A percentile compares a stretch with the other conserved stretches of the same genome.
Conservation (phyloP, 306 rosid species). For the Vigna unguiculata region DNA sequence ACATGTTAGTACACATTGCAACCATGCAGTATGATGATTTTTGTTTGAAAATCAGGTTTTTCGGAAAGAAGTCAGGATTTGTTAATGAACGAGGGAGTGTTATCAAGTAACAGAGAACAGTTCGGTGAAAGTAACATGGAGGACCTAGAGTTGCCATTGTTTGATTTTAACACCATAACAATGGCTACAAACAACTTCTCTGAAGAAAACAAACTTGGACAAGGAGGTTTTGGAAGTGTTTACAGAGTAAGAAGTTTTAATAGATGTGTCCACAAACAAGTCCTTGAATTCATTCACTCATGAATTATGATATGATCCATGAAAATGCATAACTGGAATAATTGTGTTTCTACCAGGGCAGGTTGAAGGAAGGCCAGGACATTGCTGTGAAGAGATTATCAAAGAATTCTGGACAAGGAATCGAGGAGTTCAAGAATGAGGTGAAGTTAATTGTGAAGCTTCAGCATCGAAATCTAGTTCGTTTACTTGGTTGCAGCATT, state of each 20-base stretch:
- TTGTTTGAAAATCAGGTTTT: constrained; percentile 53
- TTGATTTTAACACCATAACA: constrained; percentile 58
- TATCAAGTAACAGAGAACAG: constrained; percentile 60
- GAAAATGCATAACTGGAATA: constrained; percentile 11
- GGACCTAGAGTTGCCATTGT: constrained; percentile 61
- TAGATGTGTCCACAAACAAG: not conserved
- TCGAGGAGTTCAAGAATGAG: constrained; percentile 79
- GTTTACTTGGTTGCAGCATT: constrained; percentile 74
- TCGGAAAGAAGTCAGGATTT: constrained; percentile 75
- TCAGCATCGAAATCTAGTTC: constrained; percentile 84
- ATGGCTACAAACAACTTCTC: constrained; percentile 63
- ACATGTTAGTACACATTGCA: constrained; percentile 16
- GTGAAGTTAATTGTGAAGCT: constrained; percentile 73
- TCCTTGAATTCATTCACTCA: not conserved
- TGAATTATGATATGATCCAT: not conserved
- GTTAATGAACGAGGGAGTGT: constrained; percentile 55
- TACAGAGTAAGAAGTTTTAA: constrained; percentile 50
- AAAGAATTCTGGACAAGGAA: constrained; percentile 74
- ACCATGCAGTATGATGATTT: constrained; percentile 27
- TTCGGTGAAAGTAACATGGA: constrained; percentile 53
- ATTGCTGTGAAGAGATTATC: constrained; percentile 86
- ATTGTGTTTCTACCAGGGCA: constrained; percentile 61
- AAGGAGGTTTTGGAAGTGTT: constrained; percentile 70
- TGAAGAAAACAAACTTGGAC: constrained; percentile 60
- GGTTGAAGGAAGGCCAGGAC: constrained; percentile 58